Evolutionary conservation across 345 rosid genomes (phyloP), one percentile per base, ranked within the genome.

Genomic region (Bretschneidera sinensis): DNA sequence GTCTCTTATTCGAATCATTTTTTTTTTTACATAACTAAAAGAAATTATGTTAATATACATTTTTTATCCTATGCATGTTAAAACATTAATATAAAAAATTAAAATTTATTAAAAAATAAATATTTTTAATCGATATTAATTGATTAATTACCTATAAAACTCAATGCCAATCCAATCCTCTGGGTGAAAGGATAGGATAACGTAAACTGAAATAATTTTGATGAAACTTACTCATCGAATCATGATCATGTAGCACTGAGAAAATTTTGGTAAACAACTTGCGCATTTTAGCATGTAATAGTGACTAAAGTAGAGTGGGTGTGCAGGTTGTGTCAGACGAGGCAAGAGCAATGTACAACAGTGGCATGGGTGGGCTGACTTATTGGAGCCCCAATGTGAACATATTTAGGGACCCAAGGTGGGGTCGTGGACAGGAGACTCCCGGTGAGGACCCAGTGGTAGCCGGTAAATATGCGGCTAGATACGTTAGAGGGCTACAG

Each of bases 381-480:
- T 84, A 72, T 55, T 85, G 92, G 98, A 86, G 92, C 68, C 96
- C 96, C 24, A 85, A 85, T 59, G 85, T 88, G 4, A 86, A 88
- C 66, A 77, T 92, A 25, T 78, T 88, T 17, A 58, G 96, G 60
- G 96, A 92, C 75, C 98, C 96, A 1, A 78, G 95, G 15, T 92
- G 92, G 96, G 98, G 95, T 47, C 85, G 92, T 7, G 92, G 92
- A 9, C 98, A 88, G 72, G 98, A 88, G 75, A 92, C 95, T 14
- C 92, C 91, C 63, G 98, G 96, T 22, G 96, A 92, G 73, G 98
- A 88, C 31, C 98, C 98, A 0, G 72, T 85, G 7, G 24, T 92
- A 2, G 85, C 86, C 45, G 92, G 90, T 52, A 78, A 51, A 43
- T 89, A 92, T 55, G 98, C 86, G 0, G 90, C 90, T 7, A 82